phyloP scores from a whole-genome alignment of 164 flowering plant genomes.

The Berberis thunbergii region DNA sequence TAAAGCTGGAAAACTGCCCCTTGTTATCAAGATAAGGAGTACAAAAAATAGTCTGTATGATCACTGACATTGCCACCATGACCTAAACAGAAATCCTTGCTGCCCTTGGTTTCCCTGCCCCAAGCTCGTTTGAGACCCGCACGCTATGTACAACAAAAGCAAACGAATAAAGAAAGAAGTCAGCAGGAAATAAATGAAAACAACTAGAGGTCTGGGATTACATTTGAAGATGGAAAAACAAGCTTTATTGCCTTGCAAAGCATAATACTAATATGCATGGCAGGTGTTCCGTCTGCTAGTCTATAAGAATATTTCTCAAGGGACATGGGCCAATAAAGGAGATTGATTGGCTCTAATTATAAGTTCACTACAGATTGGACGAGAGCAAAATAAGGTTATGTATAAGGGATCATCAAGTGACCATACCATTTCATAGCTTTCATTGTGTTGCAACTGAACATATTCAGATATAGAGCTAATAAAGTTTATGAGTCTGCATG shows the following conservation, averaged over 20 bases:
- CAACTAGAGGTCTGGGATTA: background rate
- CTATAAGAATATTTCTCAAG: background rate
- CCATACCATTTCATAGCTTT: too few species aligned
- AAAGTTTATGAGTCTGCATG: too few species aligned
- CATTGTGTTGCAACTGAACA: too few species aligned
- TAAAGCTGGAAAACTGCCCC: background rate
- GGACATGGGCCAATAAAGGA: too few species aligned
- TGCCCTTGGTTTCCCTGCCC: slow-evolving; percentile 2
- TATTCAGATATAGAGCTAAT: too few species aligned
- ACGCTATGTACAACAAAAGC: background rate
- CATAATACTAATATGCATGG: background rate
- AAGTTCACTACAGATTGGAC: too few species aligned
- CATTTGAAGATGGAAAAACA: background rate
- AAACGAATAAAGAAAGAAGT: too few species aligned
- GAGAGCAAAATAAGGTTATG: too few species aligned
- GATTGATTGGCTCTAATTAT: too few species aligned
- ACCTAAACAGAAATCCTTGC: slow-evolving; percentile 6
- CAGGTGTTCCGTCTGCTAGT: background rate
- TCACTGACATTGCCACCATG: background rate
- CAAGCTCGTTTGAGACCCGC: background rate
- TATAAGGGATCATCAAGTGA: too few species aligned
- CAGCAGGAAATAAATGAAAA: background rate
- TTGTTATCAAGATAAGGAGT: background rate
- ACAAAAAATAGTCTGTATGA: background rate
- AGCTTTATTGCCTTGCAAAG: too few species aligned